These are phyloP conservation scores for Phlyctochytrium planicorne DNA, from an alignment of 192 early-diverging fungal species.

Conservation along the genomic window DNA sequence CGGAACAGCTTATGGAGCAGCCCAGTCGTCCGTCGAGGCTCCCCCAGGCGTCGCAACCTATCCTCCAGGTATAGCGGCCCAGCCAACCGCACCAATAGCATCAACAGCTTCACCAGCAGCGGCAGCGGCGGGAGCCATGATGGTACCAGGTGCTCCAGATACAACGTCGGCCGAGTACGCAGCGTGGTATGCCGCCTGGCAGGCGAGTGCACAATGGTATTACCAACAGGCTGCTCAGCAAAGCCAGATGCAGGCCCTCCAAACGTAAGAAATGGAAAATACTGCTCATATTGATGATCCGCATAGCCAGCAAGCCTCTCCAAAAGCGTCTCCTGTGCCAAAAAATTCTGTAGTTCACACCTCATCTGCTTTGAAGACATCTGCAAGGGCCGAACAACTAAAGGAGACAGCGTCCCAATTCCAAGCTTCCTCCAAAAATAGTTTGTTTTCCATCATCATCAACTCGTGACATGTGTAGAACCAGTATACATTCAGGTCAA, in stretches of 20 bases:
- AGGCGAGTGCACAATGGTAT: not conserved
- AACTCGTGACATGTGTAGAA: not conserved
- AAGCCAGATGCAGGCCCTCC: conserved; percentile 2
- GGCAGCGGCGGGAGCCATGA: not conserved
- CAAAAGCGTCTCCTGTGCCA: not conserved
- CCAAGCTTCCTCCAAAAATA: not conserved
- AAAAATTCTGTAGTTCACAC: not conserved
- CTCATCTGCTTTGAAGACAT: not conserved
- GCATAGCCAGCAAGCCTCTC: conserved; percentile 6
- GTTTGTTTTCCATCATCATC: not conserved
- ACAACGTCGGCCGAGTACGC: conserved; percentile 19
- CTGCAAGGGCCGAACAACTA: not conserved
- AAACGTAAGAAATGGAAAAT: conserved; percentile 7
- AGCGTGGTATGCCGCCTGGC: conserved; percentile 20
- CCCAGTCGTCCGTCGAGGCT: too few species aligned
- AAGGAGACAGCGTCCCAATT: not conserved
- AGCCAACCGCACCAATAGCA: not conserved
- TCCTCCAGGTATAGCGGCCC: too few species aligned
- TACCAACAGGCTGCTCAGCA: conserved; percentile 3
- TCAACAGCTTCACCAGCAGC: not conserved
- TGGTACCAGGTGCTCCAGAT: not conserved
- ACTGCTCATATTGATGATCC: not conserved
- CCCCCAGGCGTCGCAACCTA: too few species aligned
- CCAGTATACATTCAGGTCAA: conserved; percentile 6
- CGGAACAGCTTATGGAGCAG: too few species aligned